A percentile compares a stretch with the other conserved stretches of the same genome.
phyloP scores from a whole-genome alignment of 2,329 filamentous ascomycete species.

The Hypomyces perniciosus region DNA sequence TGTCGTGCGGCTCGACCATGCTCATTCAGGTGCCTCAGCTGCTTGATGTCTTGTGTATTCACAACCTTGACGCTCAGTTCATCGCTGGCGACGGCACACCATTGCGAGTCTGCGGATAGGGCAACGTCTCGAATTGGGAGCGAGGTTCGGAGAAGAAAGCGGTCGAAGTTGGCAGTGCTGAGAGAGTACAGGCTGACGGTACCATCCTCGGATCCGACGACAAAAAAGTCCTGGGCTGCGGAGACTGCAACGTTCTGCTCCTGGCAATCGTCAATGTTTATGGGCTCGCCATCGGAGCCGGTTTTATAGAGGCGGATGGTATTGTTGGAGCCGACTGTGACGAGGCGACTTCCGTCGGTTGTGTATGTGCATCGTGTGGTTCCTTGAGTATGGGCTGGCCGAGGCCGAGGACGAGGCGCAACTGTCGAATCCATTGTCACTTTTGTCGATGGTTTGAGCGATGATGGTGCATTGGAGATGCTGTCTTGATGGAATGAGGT shows the following conservation, averaged over 20 bases:
- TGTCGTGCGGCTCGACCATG: constrained; percentile 88
- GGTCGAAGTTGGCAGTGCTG: constrained; percentile 65
- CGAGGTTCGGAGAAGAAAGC: constrained; percentile 76
- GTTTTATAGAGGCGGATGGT: constrained; percentile 89
- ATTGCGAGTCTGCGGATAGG: constrained; percentile 72
- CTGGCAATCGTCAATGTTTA: constrained; percentile 83
- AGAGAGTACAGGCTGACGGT: constrained; percentile 94
- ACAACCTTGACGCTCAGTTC: constrained; percentile 89
- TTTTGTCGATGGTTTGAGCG: background rate
- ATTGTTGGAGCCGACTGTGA: constrained; percentile 91
- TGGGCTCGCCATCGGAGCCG: constrained; percentile 85
- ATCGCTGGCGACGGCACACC: constrained; percentile 95
- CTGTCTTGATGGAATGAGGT: background rate
- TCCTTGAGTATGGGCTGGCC: constrained; percentile 76
- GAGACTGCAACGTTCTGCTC: constrained; percentile 80
- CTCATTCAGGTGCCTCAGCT: constrained; percentile 72
- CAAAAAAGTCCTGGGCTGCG: constrained; percentile 72
- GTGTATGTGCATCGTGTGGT: constrained; percentile 86
- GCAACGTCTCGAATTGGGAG: constrained; percentile 81
- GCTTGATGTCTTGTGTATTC: constrained; percentile 69
- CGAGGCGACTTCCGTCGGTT: constrained; percentile 75
- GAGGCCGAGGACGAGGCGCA: constrained; percentile 47
- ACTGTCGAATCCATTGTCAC: constrained; percentile 28
- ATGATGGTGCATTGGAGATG: background rate
- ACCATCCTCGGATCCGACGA: constrained; percentile 88